A percentile compares a stretch with the other conserved stretches of the same genome.
Conservation (phyloP, 495 filamentous ascomycete species). For the Cercophora samala region DNA sequence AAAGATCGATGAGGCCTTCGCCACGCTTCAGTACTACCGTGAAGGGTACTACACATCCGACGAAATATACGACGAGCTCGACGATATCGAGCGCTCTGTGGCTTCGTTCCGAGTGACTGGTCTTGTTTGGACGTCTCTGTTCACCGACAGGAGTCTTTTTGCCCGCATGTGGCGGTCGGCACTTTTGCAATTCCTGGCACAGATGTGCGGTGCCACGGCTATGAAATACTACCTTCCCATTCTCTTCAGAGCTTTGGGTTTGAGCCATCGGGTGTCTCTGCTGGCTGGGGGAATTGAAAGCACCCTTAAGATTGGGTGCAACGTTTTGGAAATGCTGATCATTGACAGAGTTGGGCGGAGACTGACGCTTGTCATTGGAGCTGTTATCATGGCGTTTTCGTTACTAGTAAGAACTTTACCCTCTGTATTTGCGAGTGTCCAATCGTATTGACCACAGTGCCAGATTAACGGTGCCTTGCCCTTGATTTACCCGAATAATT, state of each 20-base stretch:
- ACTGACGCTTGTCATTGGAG: conserved; percentile 42
- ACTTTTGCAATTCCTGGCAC: conserved; percentile 52
- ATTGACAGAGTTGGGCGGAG: conserved; percentile 48
- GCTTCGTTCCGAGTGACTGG: conserved; percentile 32
- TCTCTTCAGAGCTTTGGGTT: conserved; percentile 46
- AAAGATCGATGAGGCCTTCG: conserved; percentile 35
- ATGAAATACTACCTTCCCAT: conserved; percentile 56
- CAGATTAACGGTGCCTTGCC: conserved; percentile 55
- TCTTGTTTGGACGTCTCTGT: conserved; percentile 38
- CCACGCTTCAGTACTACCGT: conserved; percentile 43
- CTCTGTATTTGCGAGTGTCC: neutral
- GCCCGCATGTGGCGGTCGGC: conserved; percentile 46
- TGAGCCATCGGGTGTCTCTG: conserved; percentile 43
- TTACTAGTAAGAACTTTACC: conserved; percentile 40
- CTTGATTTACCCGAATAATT: conserved; percentile 49
- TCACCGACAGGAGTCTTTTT: conserved; percentile 39
- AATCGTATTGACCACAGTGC: neutral
- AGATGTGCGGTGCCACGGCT: conserved; percentile 52
- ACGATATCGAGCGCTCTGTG: conserved; percentile 39
- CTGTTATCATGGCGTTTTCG: conserved; percentile 45
- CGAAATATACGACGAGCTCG: conserved; percentile 37
- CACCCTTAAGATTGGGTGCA: conserved; percentile 51
- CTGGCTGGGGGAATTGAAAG: conserved; percentile 51
- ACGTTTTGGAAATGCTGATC: conserved; percentile 48
- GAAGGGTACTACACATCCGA: conserved; percentile 39